phyloP scores from a whole-genome alignment of 441 rosid genomes.

The Erysimum pusillum region DNA sequence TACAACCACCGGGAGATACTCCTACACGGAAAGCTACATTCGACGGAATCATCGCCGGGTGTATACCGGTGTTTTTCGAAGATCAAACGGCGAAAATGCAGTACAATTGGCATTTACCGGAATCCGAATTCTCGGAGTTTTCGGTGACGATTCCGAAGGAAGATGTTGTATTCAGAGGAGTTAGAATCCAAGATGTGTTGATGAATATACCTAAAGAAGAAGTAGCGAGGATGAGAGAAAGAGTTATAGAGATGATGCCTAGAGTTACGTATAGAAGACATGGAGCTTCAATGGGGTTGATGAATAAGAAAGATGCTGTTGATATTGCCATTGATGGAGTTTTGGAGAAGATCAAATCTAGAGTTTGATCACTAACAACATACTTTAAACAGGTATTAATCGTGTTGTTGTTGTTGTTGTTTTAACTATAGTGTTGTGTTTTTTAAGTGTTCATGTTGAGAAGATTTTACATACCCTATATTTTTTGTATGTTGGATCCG shows the following conservation, averaged over 20 bases:
- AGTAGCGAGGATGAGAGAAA: conserved; percentile 79
- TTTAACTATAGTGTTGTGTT: not conserved
- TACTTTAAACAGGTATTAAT: not conserved
- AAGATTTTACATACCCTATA: not conserved
- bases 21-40: conserved; percentile 88
- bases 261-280: conserved; percentile 78
- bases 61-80: conserved; percentile 93
- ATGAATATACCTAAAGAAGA: conserved; percentile 62
- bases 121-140: conserved; percentile 58
- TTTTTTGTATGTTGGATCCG: conserved; percentile 19
- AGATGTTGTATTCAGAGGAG: conserved; percentile 78
- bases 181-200: conserved; percentile 76
- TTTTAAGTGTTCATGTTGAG: conserved; percentile 24
- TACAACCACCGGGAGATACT: conserved; percentile 94
- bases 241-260: conserved; percentile 73
- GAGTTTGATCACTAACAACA: conserved; percentile 47
- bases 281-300: conserved; percentile 71
- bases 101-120: conserved; percentile 81
- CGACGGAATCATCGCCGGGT: conserved; percentile 81
- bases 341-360: conserved; percentile 62
- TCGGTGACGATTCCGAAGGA: conserved; percentile 81
- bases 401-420: conserved; percentile 26
- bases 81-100: conserved; percentile 76
- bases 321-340: conserved; percentile 85
- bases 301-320: conserved; percentile 77